Percentiles rank a stretch among this genome's conserved stretches.
Evolutionary conservation across 1,284 basidiomycete genomes (phyloP).

Genomic region (Cutaneotrichosporon spelunceum): DNA sequence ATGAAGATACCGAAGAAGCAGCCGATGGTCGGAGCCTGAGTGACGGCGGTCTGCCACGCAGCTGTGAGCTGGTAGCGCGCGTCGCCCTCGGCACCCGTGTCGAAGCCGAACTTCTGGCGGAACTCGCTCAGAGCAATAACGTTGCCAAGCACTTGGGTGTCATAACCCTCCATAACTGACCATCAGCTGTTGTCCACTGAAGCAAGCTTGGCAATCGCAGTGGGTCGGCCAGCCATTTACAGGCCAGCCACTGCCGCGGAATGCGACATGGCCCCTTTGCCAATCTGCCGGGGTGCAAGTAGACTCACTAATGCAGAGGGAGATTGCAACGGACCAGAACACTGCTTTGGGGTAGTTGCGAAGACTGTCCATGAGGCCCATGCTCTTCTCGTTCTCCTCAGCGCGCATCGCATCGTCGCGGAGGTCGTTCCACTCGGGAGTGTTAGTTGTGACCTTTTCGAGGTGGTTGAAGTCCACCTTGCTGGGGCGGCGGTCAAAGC

Average conservation of each 20-base stretch:
- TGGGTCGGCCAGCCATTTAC: background rate
- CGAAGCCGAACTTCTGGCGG: conserved; percentile 19
- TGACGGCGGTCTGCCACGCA: conserved; percentile 30
- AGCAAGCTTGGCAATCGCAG: background rate
- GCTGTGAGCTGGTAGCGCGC: conserved; percentile 29
- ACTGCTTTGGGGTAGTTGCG: conserved; percentile 22
- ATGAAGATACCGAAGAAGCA: conserved; percentile 31
- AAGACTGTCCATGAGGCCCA: conserved; percentile 18
- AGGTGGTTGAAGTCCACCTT: conserved; percentile 2
- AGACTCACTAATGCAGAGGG: conserved; percentile 18
- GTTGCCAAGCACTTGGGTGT: conserved; percentile 16
- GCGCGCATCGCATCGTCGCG: conserved; percentile 23
- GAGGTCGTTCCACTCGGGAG: background rate
- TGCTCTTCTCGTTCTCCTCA: conserved; percentile 17
- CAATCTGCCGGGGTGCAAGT: background rate
- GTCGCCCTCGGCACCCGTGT: background rate
- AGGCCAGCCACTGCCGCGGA: background rate
- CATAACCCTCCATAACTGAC: conserved; percentile 19
- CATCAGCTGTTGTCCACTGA: background rate
- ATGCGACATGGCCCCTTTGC: background rate
- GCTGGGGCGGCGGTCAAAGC: background rate
- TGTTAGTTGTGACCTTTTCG: background rate
- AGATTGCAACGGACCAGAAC: conserved; percentile 24
- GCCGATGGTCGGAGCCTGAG: conserved; percentile 25
- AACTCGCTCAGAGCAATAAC: conserved; percentile 18